Conservation (phyloP, 1,284 basidiomycete genomes). For the Bjerkandera adusta region DNA sequence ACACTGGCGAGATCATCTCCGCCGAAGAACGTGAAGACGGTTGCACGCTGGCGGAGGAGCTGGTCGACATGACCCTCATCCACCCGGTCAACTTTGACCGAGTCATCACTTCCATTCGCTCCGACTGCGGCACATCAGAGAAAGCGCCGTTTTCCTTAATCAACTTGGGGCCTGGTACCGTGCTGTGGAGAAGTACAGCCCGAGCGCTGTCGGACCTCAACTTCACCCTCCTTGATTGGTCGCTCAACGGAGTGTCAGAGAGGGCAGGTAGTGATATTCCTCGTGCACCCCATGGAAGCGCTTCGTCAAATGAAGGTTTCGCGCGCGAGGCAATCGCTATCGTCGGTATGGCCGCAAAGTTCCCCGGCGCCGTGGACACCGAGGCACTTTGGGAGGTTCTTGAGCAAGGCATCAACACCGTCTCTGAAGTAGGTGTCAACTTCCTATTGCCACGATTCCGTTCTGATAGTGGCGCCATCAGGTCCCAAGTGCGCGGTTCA, state of each 20-base stretch:
- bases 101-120: constrained; percentile 34
- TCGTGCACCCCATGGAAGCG: neutral
- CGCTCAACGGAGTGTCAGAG: no score
- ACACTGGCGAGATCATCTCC: constrained; percentile 40
- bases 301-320: constrained; percentile 10
- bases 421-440: constrained; percentile 47
- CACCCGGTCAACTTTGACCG: constrained; percentile 56
- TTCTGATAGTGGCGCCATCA: constrained; percentile 26
- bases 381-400: constrained; percentile 58
- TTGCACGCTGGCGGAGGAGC: constrained; percentile 40
- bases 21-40: constrained; percentile 15
- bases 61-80: constrained; percentile 58
- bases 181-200: constrained; percentile 41
- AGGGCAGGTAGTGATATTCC: no score
- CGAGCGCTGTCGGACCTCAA: constrained; percentile 29
- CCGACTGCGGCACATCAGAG: constrained; percentile 21
- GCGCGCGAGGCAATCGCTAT: constrained; percentile 62
- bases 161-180: constrained; percentile 55
- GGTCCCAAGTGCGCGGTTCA: constrained; percentile 62
- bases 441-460: no score
- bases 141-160: constrained; percentile 29
- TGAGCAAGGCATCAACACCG: constrained; percentile 52
- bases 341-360: constrained; percentile 65
- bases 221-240: constrained; percentile 30
- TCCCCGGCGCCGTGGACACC: constrained; percentile 53